Percentiles rank a stretch among this genome's conserved stretches.
These are phyloP conservation scores for Colletotrichum sp. DNA, from an alignment of 2,329 filamentous ascomycete genomes.

Conservation along the genomic window DNA sequence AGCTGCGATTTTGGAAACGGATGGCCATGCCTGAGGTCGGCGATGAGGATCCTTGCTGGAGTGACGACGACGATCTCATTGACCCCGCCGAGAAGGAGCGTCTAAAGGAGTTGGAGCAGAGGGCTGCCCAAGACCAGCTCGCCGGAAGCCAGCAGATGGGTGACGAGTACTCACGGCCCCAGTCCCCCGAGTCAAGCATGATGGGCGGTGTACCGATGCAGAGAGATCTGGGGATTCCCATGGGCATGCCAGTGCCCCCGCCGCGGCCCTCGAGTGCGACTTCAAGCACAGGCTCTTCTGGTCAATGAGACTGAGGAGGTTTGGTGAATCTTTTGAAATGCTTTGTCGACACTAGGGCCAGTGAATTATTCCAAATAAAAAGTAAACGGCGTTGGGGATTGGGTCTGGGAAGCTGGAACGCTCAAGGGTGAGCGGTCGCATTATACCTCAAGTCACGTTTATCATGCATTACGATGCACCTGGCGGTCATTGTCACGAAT, in stretches of 20 bases:
- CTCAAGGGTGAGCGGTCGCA: neutral
- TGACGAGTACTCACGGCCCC: constrained; percentile 35
- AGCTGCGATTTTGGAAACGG: constrained; percentile 70
- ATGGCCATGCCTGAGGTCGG: constrained; percentile 66
- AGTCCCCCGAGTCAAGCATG: constrained; percentile 24
- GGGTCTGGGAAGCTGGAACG: neutral
- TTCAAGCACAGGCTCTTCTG: constrained; percentile 48
- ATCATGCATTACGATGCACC: neutral
- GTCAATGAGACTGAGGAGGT: constrained; percentile 36
- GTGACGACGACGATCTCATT: constrained; percentile 68
- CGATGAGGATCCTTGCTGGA: constrained; percentile 67
- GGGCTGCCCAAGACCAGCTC: constrained; percentile 42
- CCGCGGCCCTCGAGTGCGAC: constrained; percentile 45
- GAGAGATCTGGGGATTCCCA: constrained; percentile 32
- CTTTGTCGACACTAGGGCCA: neutral
- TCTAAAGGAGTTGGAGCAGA: constrained; percentile 54
- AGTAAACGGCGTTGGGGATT: constrained; percentile 10
- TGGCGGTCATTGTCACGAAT: constrained; percentile 9
- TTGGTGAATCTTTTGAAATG: neutral
- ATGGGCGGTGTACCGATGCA: constrained; percentile 51
- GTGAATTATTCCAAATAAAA: neutral
- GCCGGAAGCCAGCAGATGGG: constrained; percentile 37
- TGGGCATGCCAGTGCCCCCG: constrained; percentile 38
- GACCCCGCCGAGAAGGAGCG: constrained; percentile 65
- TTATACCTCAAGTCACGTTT: constrained; percentile 14